Percentiles rank a stretch among this genome's conserved stretches.
phyloP scores from a whole-genome alignment of 1,139 yeast genomes.

The Blastobotrys serpentis region DNA sequence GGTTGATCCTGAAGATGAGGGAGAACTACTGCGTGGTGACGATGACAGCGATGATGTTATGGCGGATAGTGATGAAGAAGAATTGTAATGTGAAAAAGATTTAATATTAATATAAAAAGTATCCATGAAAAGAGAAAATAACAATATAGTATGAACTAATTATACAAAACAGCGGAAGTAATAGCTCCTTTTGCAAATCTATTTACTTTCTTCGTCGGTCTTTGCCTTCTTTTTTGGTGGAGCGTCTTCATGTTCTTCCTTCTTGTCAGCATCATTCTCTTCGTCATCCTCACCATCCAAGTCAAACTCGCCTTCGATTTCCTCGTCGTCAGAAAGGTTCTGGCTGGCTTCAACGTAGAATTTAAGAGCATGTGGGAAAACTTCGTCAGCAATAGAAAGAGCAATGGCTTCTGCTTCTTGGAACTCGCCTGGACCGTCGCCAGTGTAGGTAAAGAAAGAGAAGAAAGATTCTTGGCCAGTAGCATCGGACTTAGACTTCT shows the following conservation, averaged over 20 bases:
- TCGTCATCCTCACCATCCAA: slow-evolving; percentile 34
- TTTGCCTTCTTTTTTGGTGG: slow-evolving; percentile 32
- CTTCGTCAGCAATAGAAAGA: slow-evolving; percentile 38
- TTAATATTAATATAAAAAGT: slow-evolving; percentile 4
- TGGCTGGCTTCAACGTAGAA: slow-evolving; percentile 32
- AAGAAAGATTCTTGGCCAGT: slow-evolving; percentile 34
- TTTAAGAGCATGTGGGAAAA: slow-evolving; percentile 43
- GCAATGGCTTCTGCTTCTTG: slow-evolving; percentile 40
- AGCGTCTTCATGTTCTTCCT: slow-evolving; percentile 24
- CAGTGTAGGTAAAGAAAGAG: slow-evolving; percentile 39
- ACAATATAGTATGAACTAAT: neutral
- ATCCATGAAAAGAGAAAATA: neutral
- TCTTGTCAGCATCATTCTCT: slow-evolving; percentile 23
- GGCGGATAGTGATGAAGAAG: slow-evolving; percentile 24
- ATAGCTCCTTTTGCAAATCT: slow-evolving; percentile 1
- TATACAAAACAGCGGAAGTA: neutral
- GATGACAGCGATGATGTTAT: slow-evolving; percentile 29
- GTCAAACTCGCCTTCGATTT: slow-evolving; percentile 29
- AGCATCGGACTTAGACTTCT: slow-evolving; percentile 29
- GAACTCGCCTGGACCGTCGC: slow-evolving; percentile 38
- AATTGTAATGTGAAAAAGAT: slow-evolving; percentile 17
- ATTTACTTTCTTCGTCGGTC: slow-evolving; percentile 14
- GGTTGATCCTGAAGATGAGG: slow-evolving; percentile 31
- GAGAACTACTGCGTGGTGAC: slow-evolving; percentile 27
- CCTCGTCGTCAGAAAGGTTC: slow-evolving; percentile 25